Base-by-base conservation (phyloP, 2,329 filamentous ascomycete species). In the Stachybotrys elegans region DNA sequence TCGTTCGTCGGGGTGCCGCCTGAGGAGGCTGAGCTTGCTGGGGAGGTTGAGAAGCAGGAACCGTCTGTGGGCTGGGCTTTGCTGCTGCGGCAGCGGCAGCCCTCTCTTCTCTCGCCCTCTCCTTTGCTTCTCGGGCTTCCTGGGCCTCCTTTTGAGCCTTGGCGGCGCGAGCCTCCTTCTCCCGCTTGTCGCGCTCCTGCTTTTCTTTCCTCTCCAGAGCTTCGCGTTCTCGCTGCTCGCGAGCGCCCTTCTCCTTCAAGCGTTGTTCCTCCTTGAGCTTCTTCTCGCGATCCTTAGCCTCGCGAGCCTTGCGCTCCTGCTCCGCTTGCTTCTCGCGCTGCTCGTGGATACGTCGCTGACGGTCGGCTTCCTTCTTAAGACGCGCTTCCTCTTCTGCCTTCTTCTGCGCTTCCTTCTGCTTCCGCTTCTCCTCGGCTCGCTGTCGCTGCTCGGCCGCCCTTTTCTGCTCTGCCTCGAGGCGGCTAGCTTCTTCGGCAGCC, bases 331-430 rank as follows among this genome's bases (percentile, higher is more conserved):
- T 82, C 55, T 95, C 89, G 51, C 88, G 83, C 62, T 94, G 89
- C 59, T 96, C 90, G 57, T 89, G 84, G 44, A 86, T 71, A 40
- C 87, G 82, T 49, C 83, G 84, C 60, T 84, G 79, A 58, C 86
- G 87, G 57, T 97, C 92, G 4, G 85, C 84, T 60, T 97, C 92
- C 63, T 90, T 95, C 44, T 83, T 80, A 46, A 84, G 71, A 42
- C 84, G 84, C 56, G 95, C 91, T 57, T 96, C 92, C 58, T 97
- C 93, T 51, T 89, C 88, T 22, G 87, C 86, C 64, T 88, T 94
- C 63, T 84, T 89, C 65, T 94, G 88, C 4, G 88, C 86, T 59
- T 98, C 93, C 57, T 85, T 88, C 69, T 94, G 95, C 70, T 83
- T 89, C 38, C 88, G 82, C 65, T 91, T 92, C 68, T 97, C 92